A percentile compares a stretch with the other conserved stretches of the same genome.
These are phyloP conservation scores for Rhodotorula sphaerocarpa DNA, from an alignment of 768 basidiomycete species.

Conservation along the genomic window DNA sequence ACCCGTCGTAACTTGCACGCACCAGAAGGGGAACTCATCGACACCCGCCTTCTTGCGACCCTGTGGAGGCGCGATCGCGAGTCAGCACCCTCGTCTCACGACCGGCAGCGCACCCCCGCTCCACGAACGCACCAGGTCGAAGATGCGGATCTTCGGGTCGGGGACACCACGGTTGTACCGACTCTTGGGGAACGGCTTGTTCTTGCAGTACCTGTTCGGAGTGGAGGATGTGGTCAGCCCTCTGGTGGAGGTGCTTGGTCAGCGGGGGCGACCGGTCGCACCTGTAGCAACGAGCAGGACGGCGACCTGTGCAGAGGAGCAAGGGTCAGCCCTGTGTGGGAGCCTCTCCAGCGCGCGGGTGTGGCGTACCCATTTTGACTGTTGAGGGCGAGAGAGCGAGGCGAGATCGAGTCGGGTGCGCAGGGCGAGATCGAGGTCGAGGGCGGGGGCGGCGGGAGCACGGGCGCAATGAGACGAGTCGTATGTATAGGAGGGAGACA, in stretches of 20 bases:
- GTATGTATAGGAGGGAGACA: too few species aligned
- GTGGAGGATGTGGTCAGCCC: conserved; percentile 95
- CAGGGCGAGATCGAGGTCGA: too few species aligned
- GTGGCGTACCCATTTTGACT: conserved; percentile 26
- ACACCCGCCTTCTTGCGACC: conserved; percentile 92
- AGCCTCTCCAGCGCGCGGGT: too few species aligned
- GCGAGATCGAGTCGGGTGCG: too few species aligned
- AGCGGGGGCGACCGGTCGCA: conserved; percentile 94
- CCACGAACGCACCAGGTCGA: conserved; percentile 49
- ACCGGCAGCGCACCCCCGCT: background rate
- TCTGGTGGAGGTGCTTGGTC: conserved; percentile 90
- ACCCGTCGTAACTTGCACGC: background rate
- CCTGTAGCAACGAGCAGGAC: conserved; percentile 51
- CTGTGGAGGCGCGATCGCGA: conserved; percentile 43
- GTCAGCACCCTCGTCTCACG: background rate
- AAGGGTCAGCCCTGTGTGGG: background rate
- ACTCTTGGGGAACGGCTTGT: conserved; percentile 91
- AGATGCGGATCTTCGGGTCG: conserved; percentile 95
- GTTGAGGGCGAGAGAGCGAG: too few species aligned
- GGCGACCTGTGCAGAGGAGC: conserved; percentile 16
- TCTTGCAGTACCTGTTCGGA: conserved; percentile 71
- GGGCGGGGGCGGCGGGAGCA: background rate
- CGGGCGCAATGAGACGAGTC: too few species aligned
- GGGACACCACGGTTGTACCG: conserved; percentile 96
- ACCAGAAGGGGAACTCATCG: conserved; percentile 95